phyloP scores from a whole-genome alignment of 73 alveolate species.

The Diophrys sp. region DNA sequence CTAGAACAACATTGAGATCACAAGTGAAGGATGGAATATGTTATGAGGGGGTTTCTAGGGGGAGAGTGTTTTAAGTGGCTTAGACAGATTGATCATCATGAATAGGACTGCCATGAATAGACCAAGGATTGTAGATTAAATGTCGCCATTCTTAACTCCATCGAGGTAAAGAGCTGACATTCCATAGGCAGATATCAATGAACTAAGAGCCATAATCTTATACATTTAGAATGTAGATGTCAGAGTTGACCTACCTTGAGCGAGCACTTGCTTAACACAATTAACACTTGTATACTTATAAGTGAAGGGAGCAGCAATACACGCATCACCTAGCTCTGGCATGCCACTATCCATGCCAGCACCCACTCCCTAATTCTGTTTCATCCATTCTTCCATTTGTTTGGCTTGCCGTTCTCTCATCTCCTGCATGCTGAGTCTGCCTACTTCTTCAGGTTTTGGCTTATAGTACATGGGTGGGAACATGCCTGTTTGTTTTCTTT shows the following conservation, averaged over 20 bases:
- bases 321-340: slow-evolving; percentile 92
- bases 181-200: slow-evolving; percentile 88
- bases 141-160: slow-evolving; percentile 93
- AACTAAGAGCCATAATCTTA: slow-evolving; percentile 87
- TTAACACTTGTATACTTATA: slow-evolving; percentile 82
- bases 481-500: slow-evolving; percentile 30
- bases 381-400: slow-evolving; percentile 60
- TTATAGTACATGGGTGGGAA: slow-evolving; percentile 8
- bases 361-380: slow-evolving; percentile 50
- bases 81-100: slow-evolving; percentile 74
- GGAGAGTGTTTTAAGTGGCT: slow-evolving; percentile 72
- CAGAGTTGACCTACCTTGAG: slow-evolving; percentile 91
- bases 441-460: slow-evolving; percentile 16
- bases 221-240: slow-evolving; percentile 87
- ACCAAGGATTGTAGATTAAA: slow-evolving; percentile 80
- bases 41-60: slow-evolving; percentile 74
- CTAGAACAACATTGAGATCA: slow-evolving; percentile 13
- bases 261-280: slow-evolving; percentile 80
- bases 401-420: slow-evolving; percentile 50
- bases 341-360: slow-evolving; percentile 61
- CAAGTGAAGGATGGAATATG: slow-evolving; percentile 59
- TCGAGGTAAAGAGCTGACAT: slow-evolving; percentile 86
- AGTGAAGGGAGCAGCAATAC: slow-evolving; percentile 99
- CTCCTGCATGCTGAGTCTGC: slow-evolving; percentile 33
- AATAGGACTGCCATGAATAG: slow-evolving; percentile 69